Conservation (phyloP, 1,139 yeast genomes). For the Blastobotrys serpentis region DNA sequence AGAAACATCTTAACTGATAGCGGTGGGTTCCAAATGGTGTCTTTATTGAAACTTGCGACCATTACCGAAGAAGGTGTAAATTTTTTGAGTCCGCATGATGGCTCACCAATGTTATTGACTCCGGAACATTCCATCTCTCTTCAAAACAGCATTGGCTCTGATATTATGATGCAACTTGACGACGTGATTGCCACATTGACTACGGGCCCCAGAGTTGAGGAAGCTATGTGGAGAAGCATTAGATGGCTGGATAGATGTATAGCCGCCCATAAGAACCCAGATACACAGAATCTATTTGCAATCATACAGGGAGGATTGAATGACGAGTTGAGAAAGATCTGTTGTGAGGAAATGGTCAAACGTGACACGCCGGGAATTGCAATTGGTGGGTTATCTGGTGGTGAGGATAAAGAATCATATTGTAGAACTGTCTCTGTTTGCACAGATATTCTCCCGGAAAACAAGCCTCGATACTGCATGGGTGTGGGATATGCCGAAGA, state of each 20-base stretch:
- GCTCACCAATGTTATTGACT: slow-evolving; percentile 46
- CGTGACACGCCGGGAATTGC: slow-evolving; percentile 50
- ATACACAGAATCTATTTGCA: slow-evolving; percentile 44
- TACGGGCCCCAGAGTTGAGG: slow-evolving; percentile 45
- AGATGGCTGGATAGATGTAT: slow-evolving; percentile 48
- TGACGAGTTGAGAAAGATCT: slow-evolving; percentile 38
- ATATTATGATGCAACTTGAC: slow-evolving; percentile 48
- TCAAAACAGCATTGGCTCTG: slow-evolving; percentile 47
- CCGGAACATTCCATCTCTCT: slow-evolving; percentile 48
- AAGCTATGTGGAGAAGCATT: slow-evolving; percentile 46
- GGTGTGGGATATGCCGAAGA: slow-evolving; percentile 51
- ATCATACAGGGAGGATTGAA: slow-evolving; percentile 49
- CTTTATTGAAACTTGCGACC: slow-evolving; percentile 45
- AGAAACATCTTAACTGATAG: slow-evolving; percentile 45
- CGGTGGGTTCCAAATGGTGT: slow-evolving; percentile 50
- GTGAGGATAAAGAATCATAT: slow-evolving; percentile 44
- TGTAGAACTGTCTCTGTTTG: slow-evolving; percentile 43
- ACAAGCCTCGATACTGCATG: slow-evolving; percentile 48
- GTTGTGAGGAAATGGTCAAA: slow-evolving; percentile 45
- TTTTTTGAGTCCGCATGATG: slow-evolving; percentile 47
- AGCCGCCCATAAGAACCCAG: slow-evolving; percentile 45
- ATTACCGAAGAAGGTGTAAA: slow-evolving; percentile 48
- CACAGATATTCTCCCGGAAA: slow-evolving; percentile 43
- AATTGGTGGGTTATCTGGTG: slow-evolving; percentile 48
- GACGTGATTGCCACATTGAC: slow-evolving; percentile 47